Conservation (phyloP, 1,139 yeast species). For the Geotrichum siamense region DNA sequence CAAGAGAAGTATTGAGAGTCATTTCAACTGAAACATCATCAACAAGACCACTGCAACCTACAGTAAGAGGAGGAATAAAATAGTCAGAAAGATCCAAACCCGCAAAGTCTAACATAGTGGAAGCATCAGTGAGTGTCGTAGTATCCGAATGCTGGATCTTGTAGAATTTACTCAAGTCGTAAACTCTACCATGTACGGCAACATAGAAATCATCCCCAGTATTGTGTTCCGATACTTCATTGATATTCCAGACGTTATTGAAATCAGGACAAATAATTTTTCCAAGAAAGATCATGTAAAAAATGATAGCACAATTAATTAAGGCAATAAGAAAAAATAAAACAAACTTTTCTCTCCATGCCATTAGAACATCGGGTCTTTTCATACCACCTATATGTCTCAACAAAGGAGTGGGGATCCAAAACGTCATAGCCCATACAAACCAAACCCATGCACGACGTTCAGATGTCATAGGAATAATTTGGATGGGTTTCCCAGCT, state of each 20-base stretch:
- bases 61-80: conserved; percentile 39
- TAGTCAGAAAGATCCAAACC: conserved; percentile 36
- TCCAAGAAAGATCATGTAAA: conserved; percentile 39
- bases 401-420: conserved; percentile 36
- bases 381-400: conserved; percentile 30
- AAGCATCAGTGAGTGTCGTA: conserved; percentile 28
- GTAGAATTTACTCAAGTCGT: conserved; percentile 36
- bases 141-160: conserved; percentile 37
- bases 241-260: conserved; percentile 38
- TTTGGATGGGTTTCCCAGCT: conserved; percentile 22
- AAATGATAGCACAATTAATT: conserved; percentile 35
- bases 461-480: conserved; percentile 29
- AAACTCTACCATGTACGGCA: conserved; percentile 37
- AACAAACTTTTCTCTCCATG: conserved; percentile 40
- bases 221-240: conserved; percentile 34
- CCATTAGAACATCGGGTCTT: conserved; percentile 36
- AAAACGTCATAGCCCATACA: conserved; percentile 37
- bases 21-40: conserved; percentile 29
- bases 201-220: conserved; percentile 36
- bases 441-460: conserved; percentile 37
- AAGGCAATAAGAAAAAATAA: conserved; percentile 37
- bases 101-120: conserved; percentile 35
- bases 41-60: conserved; percentile 37
- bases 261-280: conserved; percentile 38
- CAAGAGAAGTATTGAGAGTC: conserved; percentile 30